Percentiles rank a stretch among this genome's conserved stretches.
Conservation (phyloP, 805 yeast genomes). For the Suhomyces xylopsoci region DNA sequence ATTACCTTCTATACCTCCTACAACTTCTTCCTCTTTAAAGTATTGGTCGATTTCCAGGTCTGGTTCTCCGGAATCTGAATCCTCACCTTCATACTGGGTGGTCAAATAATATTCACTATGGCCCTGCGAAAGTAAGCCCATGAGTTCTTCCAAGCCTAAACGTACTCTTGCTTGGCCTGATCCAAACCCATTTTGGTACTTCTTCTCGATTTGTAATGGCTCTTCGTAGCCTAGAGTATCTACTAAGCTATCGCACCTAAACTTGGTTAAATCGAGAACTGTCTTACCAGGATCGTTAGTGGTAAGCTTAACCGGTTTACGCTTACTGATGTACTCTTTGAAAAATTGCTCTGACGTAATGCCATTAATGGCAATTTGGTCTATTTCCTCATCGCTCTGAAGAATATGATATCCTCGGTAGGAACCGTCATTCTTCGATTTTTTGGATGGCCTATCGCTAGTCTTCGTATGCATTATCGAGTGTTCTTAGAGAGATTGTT, state of each 20-base stretch:
- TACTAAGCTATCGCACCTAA: constrained; percentile 22
- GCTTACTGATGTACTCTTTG: constrained; percentile 31
- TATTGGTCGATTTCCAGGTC: background rate
- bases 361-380: background rate
- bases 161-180: constrained; percentile 54
- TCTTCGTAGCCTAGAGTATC: constrained; percentile 34
- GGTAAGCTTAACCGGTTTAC: constrained; percentile 51
- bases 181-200: constrained; percentile 63
- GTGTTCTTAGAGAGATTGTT: background rate
- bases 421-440: background rate
- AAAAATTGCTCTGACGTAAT: constrained; percentile 26
- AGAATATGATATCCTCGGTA: background rate
- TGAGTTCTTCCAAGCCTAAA: constrained; percentile 49
- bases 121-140: constrained; percentile 39
- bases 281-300: background rate
- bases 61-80: background rate
- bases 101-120: constrained; percentile 57
- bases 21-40: background rate
- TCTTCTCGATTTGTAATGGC: constrained; percentile 55
- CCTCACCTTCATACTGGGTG: constrained; percentile 51
- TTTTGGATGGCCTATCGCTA: background rate
- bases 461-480: background rate
- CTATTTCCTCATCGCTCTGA: background rate
- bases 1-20: background rate
- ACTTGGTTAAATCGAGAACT: constrained; percentile 3